Percentiles rank a stretch among this genome's conserved stretches.
phyloP scores from a whole-genome alignment of 2,329 filamentous ascomycete species.

The Ceratocystis smalleyi region DNA sequence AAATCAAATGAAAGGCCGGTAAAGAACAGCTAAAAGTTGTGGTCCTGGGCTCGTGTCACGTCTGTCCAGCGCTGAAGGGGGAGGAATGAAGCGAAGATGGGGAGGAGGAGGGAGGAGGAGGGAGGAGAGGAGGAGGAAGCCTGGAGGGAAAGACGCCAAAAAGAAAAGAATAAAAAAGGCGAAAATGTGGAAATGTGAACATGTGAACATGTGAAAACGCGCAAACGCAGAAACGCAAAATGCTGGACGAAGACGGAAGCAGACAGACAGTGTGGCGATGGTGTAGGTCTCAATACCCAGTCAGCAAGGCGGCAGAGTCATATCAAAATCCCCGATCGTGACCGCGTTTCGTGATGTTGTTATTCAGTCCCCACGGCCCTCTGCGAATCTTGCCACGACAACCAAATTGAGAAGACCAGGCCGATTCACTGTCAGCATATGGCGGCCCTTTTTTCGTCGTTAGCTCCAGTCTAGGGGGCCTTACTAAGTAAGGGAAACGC shows the following conservation, averaged over 20 bases:
- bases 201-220: no score
- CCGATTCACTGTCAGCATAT: not conserved
- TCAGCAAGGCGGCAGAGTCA: not conserved
- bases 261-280: not conserved
- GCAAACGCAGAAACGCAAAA: not conserved
- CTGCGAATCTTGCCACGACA: not conserved
- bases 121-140: not conserved
- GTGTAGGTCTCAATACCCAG: not conserved
- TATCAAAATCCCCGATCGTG: not conserved
- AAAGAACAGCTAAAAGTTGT: not conserved
- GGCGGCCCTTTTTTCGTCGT: not conserved
- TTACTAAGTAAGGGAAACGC: not conserved
- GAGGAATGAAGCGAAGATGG: not conserved
- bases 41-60: slow-evolving; percentile 1
- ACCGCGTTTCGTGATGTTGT: not conserved
- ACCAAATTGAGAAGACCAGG: not conserved
- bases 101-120: not conserved
- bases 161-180: not conserved
- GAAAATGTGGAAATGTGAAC: no score
- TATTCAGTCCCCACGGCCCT: not conserved
- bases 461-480: not conserved
- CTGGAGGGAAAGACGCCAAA: not conserved
- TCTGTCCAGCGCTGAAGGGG: not conserved
- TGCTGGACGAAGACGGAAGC: not conserved
- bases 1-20: not conserved